Conservation (phyloP, 2,329 filamentous ascomycete genomes). For the Colletotrichum costaricense region DNA sequence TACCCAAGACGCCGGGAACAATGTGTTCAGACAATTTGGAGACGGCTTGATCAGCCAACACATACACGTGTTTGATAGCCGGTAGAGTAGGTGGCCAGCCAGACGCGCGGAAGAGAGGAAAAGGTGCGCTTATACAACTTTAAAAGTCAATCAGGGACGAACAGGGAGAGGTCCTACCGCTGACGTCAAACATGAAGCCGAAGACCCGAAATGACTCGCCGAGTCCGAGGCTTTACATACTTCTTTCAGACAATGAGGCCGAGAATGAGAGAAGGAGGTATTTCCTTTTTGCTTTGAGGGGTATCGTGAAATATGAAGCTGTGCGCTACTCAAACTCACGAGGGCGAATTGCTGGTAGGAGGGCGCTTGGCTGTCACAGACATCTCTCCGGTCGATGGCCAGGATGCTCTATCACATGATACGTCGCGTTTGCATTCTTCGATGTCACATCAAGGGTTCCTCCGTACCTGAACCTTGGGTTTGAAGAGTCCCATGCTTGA, state of each 20-base stretch:
- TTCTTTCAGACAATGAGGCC: neutral
- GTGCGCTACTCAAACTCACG: neutral
- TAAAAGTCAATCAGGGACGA: neutral
- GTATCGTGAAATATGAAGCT: neutral
- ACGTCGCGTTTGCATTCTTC: neutral
- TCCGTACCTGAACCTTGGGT: neutral
- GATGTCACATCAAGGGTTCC: neutral
- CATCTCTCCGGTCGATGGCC: neutral
- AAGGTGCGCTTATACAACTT: neutral
- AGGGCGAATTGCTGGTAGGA: neutral
- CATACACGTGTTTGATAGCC: neutral
- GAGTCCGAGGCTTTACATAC: neutral
- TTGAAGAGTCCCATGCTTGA: neutral
- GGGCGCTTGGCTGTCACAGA: neutral
- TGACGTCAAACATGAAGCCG: neutral
- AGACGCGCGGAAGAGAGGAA: neutral
- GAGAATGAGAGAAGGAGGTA: neutral
- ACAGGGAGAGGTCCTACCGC: neutral
- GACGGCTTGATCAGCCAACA: neutral
- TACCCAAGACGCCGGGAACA: neutral
- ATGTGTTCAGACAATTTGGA: neutral
- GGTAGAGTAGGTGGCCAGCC: neutral
- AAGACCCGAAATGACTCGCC: neutral
- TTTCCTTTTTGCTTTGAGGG: neutral
- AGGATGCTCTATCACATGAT: neutral